These are phyloP conservation scores for Rhodomyrtus psidioides DNA, from an alignment of 441 rosid genomes.

Conservation along the genomic window DNA sequence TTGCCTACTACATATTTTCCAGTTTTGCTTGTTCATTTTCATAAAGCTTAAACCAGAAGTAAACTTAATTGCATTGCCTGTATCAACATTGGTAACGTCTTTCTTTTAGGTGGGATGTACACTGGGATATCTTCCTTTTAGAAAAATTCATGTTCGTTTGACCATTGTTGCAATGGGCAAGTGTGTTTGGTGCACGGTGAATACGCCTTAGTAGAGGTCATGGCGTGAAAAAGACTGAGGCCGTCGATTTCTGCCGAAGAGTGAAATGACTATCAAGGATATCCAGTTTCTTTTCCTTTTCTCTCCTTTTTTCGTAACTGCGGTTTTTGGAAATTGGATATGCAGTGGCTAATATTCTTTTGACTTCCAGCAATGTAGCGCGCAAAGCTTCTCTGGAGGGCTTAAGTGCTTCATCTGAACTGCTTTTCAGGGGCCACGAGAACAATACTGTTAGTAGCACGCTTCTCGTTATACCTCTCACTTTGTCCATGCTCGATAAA, in stretches of 20 bases:
- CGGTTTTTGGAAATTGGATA: not conserved
- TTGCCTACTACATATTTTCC: not conserved
- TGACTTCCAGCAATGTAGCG: not conserved
- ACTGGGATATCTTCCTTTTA: not conserved
- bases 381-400: not conserved
- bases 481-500: not conserved
- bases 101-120: not conserved
- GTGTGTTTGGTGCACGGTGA: not conserved
- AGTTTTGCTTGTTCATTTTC: not conserved
- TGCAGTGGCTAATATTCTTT: not conserved
- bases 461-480: not conserved
- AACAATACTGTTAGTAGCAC: not conserved
- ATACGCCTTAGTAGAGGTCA: not conserved
- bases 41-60: not conserved
- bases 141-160: not conserved
- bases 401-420: not conserved
- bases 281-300: not conserved
- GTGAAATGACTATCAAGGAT: not conserved
- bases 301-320: not conserved
- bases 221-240: not conserved
- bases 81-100: not conserved
- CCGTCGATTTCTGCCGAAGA: not conserved
- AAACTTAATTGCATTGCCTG: not conserved
- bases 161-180: not conserved
- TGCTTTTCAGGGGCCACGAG: not conserved